Evolutionary conservation across 208 protist genomes (phyloP), one percentile per base, ranked within the genome.

Genomic region (Wallacemonas sp.): DNA sequence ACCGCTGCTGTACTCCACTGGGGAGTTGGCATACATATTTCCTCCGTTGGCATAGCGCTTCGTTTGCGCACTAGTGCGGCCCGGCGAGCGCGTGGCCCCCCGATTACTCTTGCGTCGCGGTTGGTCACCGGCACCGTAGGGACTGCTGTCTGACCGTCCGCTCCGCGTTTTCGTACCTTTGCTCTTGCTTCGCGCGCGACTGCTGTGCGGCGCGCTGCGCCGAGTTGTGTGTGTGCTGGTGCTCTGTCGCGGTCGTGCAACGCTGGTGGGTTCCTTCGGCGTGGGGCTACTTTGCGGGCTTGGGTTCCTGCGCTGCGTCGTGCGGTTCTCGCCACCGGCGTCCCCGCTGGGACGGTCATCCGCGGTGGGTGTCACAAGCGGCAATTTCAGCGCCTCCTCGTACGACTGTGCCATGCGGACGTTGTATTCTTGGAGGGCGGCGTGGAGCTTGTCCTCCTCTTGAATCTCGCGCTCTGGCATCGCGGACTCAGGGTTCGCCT

Each of bases 401-500:
- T 57, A 57, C 12, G 32, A 39, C 38, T 57, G 30, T n/a, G 26
- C 32, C 50, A 57, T 57, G 30, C 32, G 50, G 2, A 42, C 13
- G 37, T 30, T 37, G 57, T 76, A 75, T 33, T 59, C 64, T 29
- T 73, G 61, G 5, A 71, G 39, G 1, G 61, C 55, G 19, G 52
- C 53, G 26, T 39, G 37, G 22, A 55, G 52, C 3, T 68, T 62
- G 19, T 61, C 2, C 24, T 72, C 67, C 42, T 68, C 57, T 15
- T 54, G 32, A 37, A 66, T 45, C 10, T 58, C 66, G 52, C 66
- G 68, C 24, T 53, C 46, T 2, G 78, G 78, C 2, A 76, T 77
- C n/a, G 54, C 78, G 17, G 70, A 83, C 0, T 72, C 63, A 2
- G 78, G 71, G 37, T 80, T 75, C 5, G 66, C 50, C 21, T 66